Evolutionary conservation across 2,329 filamentous ascomycete genomes (phyloP).

Genomic region (Colletotrichum sp.): DNA sequence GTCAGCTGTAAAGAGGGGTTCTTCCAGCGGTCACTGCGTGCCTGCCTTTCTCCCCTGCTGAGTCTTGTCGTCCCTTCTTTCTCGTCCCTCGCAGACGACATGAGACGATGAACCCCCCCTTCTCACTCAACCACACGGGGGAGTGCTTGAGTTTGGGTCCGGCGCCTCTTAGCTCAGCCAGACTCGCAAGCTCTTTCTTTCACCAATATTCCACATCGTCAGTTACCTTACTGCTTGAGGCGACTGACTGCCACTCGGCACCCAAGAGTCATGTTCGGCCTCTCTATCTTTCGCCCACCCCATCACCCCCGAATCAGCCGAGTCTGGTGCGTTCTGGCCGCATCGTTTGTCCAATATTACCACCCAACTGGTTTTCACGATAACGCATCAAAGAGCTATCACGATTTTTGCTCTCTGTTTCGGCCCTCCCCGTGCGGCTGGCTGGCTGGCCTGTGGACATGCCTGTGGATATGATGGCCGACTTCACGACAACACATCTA

Average conservation of each 20-base stretch:
- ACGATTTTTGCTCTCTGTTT: background rate
- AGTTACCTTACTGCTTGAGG: background rate
- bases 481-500: background rate
- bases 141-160: background rate
- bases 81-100: background rate
- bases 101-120: background rate
- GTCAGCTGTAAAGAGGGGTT: background rate
- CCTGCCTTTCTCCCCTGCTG: too few relatives aligned
- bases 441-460: background rate
- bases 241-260: background rate
- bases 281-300: background rate
- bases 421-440: slow-evolving; percentile 2
- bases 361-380: background rate
- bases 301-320: slow-evolving; percentile 2
- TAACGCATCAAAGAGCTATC: background rate
- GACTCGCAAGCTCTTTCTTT: background rate
- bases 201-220: background rate
- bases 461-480: background rate
- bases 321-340: background rate
- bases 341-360: background rate
- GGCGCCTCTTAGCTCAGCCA: background rate
- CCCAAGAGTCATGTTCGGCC: background rate
- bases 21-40: background rate
- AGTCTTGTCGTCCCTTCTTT: background rate
- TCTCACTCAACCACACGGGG: background rate